Conservation (phyloP, 306 rosid species). For the Senna tora region DNA sequence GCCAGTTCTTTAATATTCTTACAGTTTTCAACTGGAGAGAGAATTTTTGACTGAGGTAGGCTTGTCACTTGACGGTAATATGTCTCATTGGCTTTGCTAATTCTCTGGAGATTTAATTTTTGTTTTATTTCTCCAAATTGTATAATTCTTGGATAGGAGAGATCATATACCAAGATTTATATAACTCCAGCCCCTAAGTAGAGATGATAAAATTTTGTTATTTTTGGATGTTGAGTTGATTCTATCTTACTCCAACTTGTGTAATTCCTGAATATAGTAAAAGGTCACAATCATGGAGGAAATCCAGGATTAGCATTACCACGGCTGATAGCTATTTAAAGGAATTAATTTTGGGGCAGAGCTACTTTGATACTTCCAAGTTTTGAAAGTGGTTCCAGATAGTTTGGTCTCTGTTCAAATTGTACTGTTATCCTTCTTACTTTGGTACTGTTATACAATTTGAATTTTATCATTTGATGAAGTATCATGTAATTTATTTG, state of each 20-base stretch:
- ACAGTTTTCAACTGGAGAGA: constrained; percentile 88
- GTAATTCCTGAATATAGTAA: constrained; percentile 37
- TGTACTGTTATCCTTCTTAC: neutral
- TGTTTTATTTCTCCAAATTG: constrained; percentile 39
- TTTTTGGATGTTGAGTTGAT: constrained; percentile 30
- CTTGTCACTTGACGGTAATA: constrained; percentile 32
- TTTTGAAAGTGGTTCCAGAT: neutral
- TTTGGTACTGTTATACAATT: neutral
- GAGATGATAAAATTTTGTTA: constrained; percentile 5
- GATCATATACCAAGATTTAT: constrained; percentile 32
- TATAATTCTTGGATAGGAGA: constrained; percentile 48
- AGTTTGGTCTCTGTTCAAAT: neutral
- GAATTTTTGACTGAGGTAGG: constrained; percentile 80
- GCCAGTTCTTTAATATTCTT: constrained; percentile 75
- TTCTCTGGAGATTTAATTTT: constrained; percentile 41
- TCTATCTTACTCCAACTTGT: constrained; percentile 37
- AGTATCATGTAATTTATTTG: neutral
- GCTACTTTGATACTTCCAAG: neutral
- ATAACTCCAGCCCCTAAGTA: constrained; percentile 20
- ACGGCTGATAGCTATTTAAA: neutral
- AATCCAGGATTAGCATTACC: neutral
- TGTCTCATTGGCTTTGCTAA: constrained; percentile 18
- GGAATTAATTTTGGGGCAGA: neutral
- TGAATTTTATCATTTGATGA: too few species aligned
- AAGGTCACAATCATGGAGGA: neutral